Evolutionary conservation across 2,329 filamentous ascomycete species (phyloP).

Genomic region (Ophiocordyceps camponoti-rufipedis): DNA sequence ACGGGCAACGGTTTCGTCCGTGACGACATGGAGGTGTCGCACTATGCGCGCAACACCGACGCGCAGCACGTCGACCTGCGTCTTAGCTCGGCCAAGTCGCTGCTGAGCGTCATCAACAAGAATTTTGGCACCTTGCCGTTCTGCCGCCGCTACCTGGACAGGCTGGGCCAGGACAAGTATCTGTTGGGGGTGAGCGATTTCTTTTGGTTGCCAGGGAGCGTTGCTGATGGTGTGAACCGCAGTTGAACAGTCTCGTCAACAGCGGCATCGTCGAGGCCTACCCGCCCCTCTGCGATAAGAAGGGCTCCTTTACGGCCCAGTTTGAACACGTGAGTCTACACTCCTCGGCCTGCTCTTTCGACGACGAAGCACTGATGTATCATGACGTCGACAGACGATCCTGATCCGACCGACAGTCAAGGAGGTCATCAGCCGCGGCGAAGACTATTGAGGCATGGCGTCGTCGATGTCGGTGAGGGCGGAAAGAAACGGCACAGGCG

Average conservation of each 20-base stretch:
- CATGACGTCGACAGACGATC: slow-evolving; percentile 37
- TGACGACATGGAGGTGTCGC: slow-evolving; percentile 79
- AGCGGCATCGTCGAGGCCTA: slow-evolving; percentile 79
- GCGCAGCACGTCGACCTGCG: slow-evolving; percentile 59
- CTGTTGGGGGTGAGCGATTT: slow-evolving; percentile 51
- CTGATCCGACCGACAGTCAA: slow-evolving; percentile 64
- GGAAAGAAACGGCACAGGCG: not conserved
- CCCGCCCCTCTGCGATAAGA: slow-evolving; percentile 75
- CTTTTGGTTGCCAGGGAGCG: too few relatives aligned
- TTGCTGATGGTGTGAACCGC: not conserved
- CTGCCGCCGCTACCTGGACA: slow-evolving; percentile 78
- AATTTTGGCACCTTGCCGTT: slow-evolving; percentile 90
- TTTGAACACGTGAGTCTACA: slow-evolving; percentile 66
- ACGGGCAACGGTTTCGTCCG: slow-evolving; percentile 77
- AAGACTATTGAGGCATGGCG: slow-evolving; percentile 47
- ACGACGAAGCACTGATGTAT: not conserved
- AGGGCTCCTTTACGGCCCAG: slow-evolving; percentile 88
- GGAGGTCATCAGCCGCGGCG: slow-evolving; percentile 72
- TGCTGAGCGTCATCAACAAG: slow-evolving; percentile 83
- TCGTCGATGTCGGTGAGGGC: not conserved
- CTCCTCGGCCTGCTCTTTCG: not conserved
- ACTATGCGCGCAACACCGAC: slow-evolving; percentile 64
- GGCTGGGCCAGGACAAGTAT: slow-evolving; percentile 89
- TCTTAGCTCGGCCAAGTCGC: slow-evolving; percentile 64
- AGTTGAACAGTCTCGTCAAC: slow-evolving; percentile 74